Evolutionary conservation across 1,284 basidiomycete species (phyloP), one percentile per base, ranked within the genome.

Genomic region (Cryptococcus sp.): DNA sequence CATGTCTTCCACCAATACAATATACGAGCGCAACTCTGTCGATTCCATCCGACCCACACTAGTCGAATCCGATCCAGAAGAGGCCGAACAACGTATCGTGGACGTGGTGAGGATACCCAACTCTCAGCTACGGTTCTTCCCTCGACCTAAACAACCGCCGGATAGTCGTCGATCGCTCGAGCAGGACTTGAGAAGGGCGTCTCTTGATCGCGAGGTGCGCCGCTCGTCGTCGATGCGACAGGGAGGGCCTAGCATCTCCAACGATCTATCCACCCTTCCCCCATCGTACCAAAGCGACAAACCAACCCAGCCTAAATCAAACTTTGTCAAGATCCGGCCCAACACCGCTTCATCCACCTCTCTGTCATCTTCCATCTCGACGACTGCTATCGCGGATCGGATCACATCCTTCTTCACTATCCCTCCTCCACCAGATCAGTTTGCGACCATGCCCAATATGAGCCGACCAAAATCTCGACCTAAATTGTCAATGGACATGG

Each of bases 51-150:
- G 45, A 18, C 45, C 45, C 18, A 24, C 19, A 5, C 10, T 22
- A 12, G 26, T 28, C 28, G 38, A 36, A 37, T 23, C 21, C 3
- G 33, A 37, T 2, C 31, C 28, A 14, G 42, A 46, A 18, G 38
- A 43, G 21, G 14, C 25, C 26, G 48, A 53, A 21, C 47, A 50
- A 12, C 56, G 66, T 3, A 48, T 67, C 0, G 52, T 72, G 28
- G 63, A 68, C 38, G 53, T 74, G 5, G 59, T 72, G 14, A 58
- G 68, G 16, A 62, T 74, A 22, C 70, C 71, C 1, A 61, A 60
- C 16, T 69, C 67, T 2, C 66, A 72, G 49, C 57, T 74, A 5
- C 64, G 65, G 0, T 72, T 70, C 64, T 73, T 73, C 51, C 73
- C 73, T 14, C 49, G 56, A 43, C 41, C 54, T n/a, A 54, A 48